Evolutionary conservation across 2,329 filamentous ascomycete species (phyloP), one percentile per base, ranked within the genome.

Genomic region (Metarhizium album): DNA sequence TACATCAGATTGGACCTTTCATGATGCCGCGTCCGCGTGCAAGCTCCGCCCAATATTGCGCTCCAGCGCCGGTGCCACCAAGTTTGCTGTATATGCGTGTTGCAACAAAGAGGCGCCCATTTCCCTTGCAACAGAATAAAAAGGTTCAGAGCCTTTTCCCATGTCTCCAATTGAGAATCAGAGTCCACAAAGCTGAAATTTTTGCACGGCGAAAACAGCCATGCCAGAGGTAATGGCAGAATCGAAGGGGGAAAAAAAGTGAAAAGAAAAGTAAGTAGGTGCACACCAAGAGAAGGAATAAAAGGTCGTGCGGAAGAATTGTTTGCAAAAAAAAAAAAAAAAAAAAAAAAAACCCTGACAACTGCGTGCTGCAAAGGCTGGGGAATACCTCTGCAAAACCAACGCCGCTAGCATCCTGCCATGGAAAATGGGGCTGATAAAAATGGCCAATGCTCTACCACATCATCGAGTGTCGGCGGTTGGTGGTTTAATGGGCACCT

Each of bases 1-100:
- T 68, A 68, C 65, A 67, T 67, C 59, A 63, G 54, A 68, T 68
- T 66, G 68, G 62, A 68, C 49, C 49, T 20, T 61, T 63, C 58
- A 57, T 67, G 60, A 68, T 67, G 62, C 63, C 22, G 40, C 62
- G 58, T 56, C 56, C 60, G n/a, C 60, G 61, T 64, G 59, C 59
- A 57, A 58, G 61, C 57, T 57, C 33, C 46, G 33, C 20, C 51
- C 18, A 23, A 20, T 24, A 45, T 8, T 18, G 37, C 58, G 59
- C 59, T 60, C 55, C 62, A 59, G 64, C 65, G 63, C 66, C 63
- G 60, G 65, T 62, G 64, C 62, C 64, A 37, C 29, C 50, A n/a
- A 23, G 13, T 59, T 58, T 64, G 62, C 61, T 67, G 62, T 66
- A 65, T 66, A 63, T 64, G 61, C 65, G 60, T 64, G 65, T 64